Conservation (phyloP, 108 stramenopile genomes). For the Schizochytrium sp. region DNA sequence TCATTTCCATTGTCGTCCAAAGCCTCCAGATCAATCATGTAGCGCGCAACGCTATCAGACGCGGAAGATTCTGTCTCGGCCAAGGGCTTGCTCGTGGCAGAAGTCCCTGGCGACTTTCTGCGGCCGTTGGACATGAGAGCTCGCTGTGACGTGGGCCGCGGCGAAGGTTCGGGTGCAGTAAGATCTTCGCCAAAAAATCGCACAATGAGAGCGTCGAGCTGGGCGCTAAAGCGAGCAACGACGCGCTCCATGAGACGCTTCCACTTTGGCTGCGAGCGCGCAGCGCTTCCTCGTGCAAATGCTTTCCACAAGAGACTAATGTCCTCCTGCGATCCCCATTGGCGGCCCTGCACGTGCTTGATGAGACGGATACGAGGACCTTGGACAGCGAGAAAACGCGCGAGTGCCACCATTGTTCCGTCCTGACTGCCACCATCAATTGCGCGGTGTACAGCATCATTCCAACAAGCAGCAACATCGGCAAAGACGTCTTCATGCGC, state of each 20-base stretch:
- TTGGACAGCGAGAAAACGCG: not conserved
- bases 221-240: not conserved
- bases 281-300: not conserved
- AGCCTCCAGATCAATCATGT: not conserved
- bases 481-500: not conserved
- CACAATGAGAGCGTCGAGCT: not conserved
- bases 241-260: not conserved
- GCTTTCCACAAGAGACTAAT: not conserved
- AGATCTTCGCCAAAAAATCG: not conserved
- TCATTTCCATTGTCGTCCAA: not conserved
- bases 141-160: not conserved
- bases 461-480: not conserved
- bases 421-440: not conserved
- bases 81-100: no score
- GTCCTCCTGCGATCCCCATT: not conserved
- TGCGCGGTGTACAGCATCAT: not conserved
- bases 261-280: not conserved
- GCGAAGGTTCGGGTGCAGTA: not conserved
- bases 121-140: not conserved
- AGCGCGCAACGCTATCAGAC: not conserved
- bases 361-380: not conserved
- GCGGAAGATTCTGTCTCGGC: no score
- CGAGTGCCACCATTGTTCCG: not conserved
- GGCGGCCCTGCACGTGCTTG: not conserved
- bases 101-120: no score